These are phyloP conservation scores for Aspergillus baeticus DNA, from an alignment of 495 filamentous ascomycete genomes.

Conservation along the genomic window DNA sequence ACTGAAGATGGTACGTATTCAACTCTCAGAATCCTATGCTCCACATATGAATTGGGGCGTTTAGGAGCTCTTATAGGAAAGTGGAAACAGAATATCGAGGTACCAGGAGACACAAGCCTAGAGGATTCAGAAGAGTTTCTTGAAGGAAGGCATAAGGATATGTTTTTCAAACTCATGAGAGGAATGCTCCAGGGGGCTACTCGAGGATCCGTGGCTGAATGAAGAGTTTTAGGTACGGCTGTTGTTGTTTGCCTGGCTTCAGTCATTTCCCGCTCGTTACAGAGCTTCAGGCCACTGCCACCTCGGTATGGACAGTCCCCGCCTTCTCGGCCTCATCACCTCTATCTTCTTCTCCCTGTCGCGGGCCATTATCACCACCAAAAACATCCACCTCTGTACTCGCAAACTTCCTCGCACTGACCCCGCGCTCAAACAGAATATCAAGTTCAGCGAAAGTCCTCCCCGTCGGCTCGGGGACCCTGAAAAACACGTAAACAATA, in stretches of 20 bases:
- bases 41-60: not conserved
- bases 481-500: not conserved
- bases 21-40: not conserved
- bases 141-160: slow-evolving; percentile 32
- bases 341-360: no score
- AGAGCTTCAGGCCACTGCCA: no score
- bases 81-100: slow-evolving; percentile 31
- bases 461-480: slow-evolving; percentile 2
- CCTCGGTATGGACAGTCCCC: no score
- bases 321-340: no score
- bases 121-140: slow-evolving; percentile 34
- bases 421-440: slow-evolving; percentile 8
- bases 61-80: slow-evolving; percentile 23
- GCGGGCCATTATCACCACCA: no score
- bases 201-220: slow-evolving; percentile 43
- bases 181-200: slow-evolving; percentile 51
- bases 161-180: slow-evolving; percentile 41
- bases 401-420: not conserved
- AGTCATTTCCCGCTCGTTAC: no score
- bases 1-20: slow-evolving; percentile 30
- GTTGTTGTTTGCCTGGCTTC: no score
- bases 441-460: slow-evolving; percentile 11
- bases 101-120: slow-evolving; percentile 24
- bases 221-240: no score
- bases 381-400: not conserved